A percentile compares a stretch with the other conserved stretches of the same genome.
Evolutionary conservation across 805 yeast species (phyloP).

Genomic region (Lipomyces sp.): DNA sequence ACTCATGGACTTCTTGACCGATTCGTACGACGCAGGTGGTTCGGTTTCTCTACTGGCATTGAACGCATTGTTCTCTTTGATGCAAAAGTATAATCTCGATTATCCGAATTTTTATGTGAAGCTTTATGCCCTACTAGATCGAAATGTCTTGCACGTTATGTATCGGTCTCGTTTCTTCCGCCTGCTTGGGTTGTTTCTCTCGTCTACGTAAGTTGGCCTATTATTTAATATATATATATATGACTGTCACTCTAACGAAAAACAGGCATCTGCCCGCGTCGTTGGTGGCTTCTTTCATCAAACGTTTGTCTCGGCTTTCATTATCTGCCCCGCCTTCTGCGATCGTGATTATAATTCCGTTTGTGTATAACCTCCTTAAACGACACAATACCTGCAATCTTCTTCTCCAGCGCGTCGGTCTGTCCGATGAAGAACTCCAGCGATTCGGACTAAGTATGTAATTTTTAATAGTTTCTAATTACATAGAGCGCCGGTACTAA

Average conservation of each 20-base stretch:
- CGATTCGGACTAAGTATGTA: constrained; percentile 15
- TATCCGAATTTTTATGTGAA: constrained; percentile 87
- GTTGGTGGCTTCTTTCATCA: constrained; percentile 85
- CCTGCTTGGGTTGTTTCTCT: constrained; percentile 75
- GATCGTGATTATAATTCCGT: constrained; percentile 82
- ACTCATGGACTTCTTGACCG: constrained; percentile 91
- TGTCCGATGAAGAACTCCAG: constrained; percentile 11
- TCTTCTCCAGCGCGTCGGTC: constrained; percentile 56
- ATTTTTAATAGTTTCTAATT: too few species aligned
- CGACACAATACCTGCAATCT: constrained; percentile 94
- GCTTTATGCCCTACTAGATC: constrained; percentile 75
- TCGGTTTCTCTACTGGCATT: constrained; percentile 71
- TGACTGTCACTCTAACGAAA: neutral
- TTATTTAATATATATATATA: too few species aligned
- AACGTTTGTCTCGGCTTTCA: constrained; percentile 70
- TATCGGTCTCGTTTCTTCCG: constrained; percentile 87
- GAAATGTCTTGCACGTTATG: constrained; percentile 68
- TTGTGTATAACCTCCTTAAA: constrained; percentile 81
- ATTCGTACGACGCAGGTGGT: constrained; percentile 55
- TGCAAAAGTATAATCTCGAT: constrained; percentile 77
- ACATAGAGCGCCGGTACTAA: neutral
- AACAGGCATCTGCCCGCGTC: constrained; percentile 67
- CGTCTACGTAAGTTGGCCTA: constrained; percentile 51
- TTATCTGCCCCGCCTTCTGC: constrained; percentile 84
- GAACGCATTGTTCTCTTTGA: constrained; percentile 82